Base-by-base conservation (phyloP, 768 basidiomycete species). In the Dendrothele bispora region DNA sequence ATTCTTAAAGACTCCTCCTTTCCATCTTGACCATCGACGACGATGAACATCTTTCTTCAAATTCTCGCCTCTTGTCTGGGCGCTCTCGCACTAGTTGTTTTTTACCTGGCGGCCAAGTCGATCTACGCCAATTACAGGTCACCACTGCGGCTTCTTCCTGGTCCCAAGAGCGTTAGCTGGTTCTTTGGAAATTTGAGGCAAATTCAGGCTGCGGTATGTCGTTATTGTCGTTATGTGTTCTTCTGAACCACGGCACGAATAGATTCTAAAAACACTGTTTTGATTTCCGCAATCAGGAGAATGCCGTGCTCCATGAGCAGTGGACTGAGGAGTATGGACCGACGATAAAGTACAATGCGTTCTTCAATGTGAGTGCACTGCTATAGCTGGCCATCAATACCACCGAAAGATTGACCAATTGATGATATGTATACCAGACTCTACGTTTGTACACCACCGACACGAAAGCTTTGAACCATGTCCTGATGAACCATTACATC, bases 401-500 rank as follows among this genome's bases (percentile, higher is more conserved):
- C 7, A 21, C 11, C 20, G 27, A n/a, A 28, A 27, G 10, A 26
- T 12, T 32, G 17, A n/a, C 5, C 26, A 21, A 21, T 18, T 5
- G 21, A 24, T 36, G 3, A 14, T 10, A 14, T 39, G 18, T 18
- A 7, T 18, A 4, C 18, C 26, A 72, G 69, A 36, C 43, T 7
- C 43, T 62, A 22, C 71, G 77, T 5, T 61, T 88, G 8, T 74
- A 73, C 58, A 86, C 84, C 0, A 60, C 71, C 43, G 89, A 90
- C 55, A 66, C 78, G 0, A 77, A 78, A 22, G 87, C 86, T 0
- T 30, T 91, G 28, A 73, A 75, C 35, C 81, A 90, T 53, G 69
- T 92, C 42, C 67, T 91, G 12, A 71, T 74, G 51, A 80, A 86
- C 46, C 66, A 65, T 22, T 61, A 74, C 25, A 64, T 70, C 32